Base-by-base conservation (phyloP, 495 filamentous ascomycete genomes). In the Penicillium cinerascens region DNA sequence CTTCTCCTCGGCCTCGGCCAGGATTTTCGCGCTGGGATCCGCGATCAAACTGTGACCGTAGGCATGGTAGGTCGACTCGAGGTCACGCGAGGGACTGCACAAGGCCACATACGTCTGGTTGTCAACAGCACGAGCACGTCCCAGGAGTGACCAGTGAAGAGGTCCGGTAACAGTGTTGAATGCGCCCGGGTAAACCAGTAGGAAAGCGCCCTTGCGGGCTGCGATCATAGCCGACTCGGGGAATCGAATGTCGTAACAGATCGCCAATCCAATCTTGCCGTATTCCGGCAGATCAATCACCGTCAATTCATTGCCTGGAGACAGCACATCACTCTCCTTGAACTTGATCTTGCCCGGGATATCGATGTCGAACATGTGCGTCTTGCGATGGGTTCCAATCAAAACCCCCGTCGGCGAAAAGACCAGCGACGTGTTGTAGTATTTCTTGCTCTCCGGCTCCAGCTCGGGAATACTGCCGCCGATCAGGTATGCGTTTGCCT, bases 281-380 rank as follows among this genome's bases (percentile, higher is more conserved):
- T 93, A 96, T 47, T 87, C 89, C 3, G 89, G 87, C 5, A 95
- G 71, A 44, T 95, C 87, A 18, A 97, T 73, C 0, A 97, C 65
- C 0, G 92, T 95, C 38, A 95, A 58, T 55, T 86, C 82, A 68
- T 89, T 83, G 0, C 93, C 93, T 0, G 93, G 87, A 1, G 78
- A 85, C 17, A 99, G 78, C 7, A 96, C 89, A 42, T 96, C 91
- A 46, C 83, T 88, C 70, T 99, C 93, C 52, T 81, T 82, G 76
- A 99, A 99, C 13, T 64, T 85, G 67, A 99, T 96, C 68, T 89
- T 89, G 25, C 90, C 92, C 1, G 93, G 93, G 61, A 99, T 99
- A 67, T 92, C 87, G 60, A 99, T 99, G 73, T 99, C 93, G 73
- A 99, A 99, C n/a, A 99, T 79, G 66, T 99, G 93, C 17, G 93